Evolutionary conservation across 768 basidiomycete species (phyloP), one percentile per base, ranked within the genome.

Genomic region (Leccinum rimulosum): DNA sequence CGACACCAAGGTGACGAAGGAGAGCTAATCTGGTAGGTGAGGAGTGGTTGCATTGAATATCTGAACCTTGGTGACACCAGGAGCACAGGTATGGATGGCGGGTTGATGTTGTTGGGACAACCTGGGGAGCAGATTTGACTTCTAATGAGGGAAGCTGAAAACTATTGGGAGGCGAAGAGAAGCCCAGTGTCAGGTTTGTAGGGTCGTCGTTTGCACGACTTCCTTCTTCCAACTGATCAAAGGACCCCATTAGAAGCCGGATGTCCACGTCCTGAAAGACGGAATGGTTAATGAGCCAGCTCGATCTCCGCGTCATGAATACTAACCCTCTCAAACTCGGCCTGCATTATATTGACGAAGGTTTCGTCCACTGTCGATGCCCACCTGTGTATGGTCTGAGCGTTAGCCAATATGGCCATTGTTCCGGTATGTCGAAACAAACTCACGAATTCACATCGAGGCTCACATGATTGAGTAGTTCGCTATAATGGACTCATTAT

Each of bases 1-100:
- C 15, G 14, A 1, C 51, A 3, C 17, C 27, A 4, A 70, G 58
- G n/a, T 70, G 69, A 2, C 22, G 54, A 22, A 72, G 66, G 17
- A 70, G 58, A 0, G 48, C 22, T 14, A 4, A 3, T 17, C 60
- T 60, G 33, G 54, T 36, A 0, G 22, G 52, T 14, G 62, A 50
- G 25, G 47, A 4, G 3, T 66, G 36, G 1, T 15, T 2, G 14
- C 71, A 70, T 15, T 0, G 15, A 1, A 1, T 2, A 12, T 30
- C 5, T 8, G 60, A 52, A 15, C 12, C 30, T 2, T 62, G 40
- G 1, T n/a, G 30, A 6, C n/a, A 7, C 69, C 70, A 70, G 35
- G 53, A 52, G 28, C 66, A 69, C 5, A 0, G 17, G 25, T 64
- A 64, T 8, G 33, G 38, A 1, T 48, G 31, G n/a, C 35, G 17